phyloP scores from a whole-genome alignment of 768 basidiomycete species.

The Multifurca ochricompacta region DNA sequence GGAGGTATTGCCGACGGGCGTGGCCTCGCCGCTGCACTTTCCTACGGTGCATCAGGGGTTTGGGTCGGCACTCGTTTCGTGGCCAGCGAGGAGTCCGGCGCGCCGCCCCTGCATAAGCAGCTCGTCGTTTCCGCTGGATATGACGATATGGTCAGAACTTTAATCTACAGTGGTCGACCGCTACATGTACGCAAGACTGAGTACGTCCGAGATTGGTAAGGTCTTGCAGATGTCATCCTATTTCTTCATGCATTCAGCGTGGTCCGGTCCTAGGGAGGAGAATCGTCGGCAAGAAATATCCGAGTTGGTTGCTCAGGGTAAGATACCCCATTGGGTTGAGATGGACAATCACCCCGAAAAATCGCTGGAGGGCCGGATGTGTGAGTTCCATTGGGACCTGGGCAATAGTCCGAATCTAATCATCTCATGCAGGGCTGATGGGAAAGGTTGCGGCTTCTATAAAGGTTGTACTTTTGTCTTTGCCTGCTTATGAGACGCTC shows the following conservation, averaged over 20 bases:
- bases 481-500: neutral
- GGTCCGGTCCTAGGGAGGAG: constrained; percentile 45
- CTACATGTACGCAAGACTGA: constrained; percentile 75
- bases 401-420: neutral
- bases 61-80: constrained; percentile 90
- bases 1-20: constrained; percentile 82
- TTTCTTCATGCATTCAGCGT: neutral
- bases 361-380: constrained; percentile 49
- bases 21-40: constrained; percentile 66
- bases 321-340: constrained; percentile 71
- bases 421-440: constrained; percentile 52
- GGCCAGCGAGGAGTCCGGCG: constrained; percentile 72
- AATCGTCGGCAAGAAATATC: constrained; percentile 52
- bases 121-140: constrained; percentile 60
- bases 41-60: constrained; percentile 75
- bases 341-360: constrained; percentile 60
- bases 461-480: constrained; percentile 27
- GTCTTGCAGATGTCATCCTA: constrained; percentile 12
- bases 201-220: constrained; percentile 68
- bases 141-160: constrained; percentile 63
- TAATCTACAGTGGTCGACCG: constrained; percentile 73
- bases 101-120: constrained; percentile 67
- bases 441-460: constrained; percentile 71
- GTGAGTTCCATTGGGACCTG: constrained; percentile 32
- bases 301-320: constrained; percentile 50